phyloP scores from a whole-genome alignment of 768 basidiomycete species.

The Trametes sanguinea region DNA sequence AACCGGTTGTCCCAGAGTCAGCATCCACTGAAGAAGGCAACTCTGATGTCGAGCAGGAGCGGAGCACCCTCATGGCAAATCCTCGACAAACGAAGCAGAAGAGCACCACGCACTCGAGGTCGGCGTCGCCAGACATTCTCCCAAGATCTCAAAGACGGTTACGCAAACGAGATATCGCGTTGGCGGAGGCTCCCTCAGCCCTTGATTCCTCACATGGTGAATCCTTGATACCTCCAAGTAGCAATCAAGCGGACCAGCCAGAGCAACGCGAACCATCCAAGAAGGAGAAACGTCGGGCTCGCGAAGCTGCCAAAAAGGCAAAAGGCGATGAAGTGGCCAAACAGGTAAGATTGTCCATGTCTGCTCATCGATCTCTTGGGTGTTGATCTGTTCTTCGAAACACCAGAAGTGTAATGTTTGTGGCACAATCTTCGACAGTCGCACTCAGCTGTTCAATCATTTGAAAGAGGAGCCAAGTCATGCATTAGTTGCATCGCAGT shows the following conservation, averaged over 20 bases:
- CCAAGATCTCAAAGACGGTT: slow-evolving; percentile 17
- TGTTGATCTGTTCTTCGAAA: too few species aligned
- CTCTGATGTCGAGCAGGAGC: slow-evolving; percentile 2
- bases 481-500: slow-evolving; percentile 47
- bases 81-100: slow-evolving; percentile 21
- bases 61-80: background rate
- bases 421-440: slow-evolving; percentile 58
- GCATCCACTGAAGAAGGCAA: background rate
- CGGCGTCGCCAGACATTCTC: slow-evolving; percentile 12
- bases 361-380: background rate
- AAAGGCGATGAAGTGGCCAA: slow-evolving; percentile 37
- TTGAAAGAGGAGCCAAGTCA: slow-evolving; percentile 66
- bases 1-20: background rate
- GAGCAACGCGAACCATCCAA: slow-evolving; percentile 54
- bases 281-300: slow-evolving; percentile 76
- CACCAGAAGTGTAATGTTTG: slow-evolving; percentile 54
- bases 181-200: background rate
- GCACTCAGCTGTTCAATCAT: slow-evolving; percentile 75
- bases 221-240: background rate
- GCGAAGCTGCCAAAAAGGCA: slow-evolving; percentile 71
- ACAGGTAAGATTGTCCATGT: slow-evolving; percentile 16
- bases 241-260: slow-evolving; percentile 7
- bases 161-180: background rate
- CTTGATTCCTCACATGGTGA: background rate
- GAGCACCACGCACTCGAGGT: slow-evolving; percentile 27